Evolutionary conservation across 768 basidiomycete species (phyloP).

Genomic region (Auricularia sp.): DNA sequence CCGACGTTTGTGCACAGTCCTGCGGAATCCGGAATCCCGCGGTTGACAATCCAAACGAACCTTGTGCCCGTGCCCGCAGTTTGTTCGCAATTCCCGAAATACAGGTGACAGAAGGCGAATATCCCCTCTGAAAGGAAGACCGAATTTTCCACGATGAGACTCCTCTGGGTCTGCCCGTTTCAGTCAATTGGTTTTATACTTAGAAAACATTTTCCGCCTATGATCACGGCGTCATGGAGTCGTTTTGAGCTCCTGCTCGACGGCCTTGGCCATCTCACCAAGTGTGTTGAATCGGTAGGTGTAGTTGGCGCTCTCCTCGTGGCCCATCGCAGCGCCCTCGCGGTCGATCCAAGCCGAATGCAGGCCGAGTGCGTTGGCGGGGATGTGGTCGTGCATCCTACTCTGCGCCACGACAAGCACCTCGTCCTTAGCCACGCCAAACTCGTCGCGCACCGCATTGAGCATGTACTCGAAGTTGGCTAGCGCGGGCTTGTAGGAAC

Average conservation of each 20-base stretch:
- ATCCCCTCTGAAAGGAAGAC: too few relatives aligned
- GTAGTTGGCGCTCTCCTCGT: conserved; percentile 25
- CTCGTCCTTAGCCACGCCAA: conserved; percentile 26
- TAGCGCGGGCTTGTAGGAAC: conserved; percentile 62
- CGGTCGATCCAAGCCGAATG: conserved; percentile 60
- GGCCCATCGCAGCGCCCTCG: conserved; percentile 35
- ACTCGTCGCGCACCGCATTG: conserved; percentile 32
- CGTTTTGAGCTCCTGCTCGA: conserved; percentile 29
- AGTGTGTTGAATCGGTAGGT: conserved; percentile 42
- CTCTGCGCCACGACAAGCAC: conserved; percentile 64
- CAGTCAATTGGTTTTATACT: too few relatives aligned
- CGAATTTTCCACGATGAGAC: too few relatives aligned
- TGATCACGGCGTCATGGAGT: not conserved
- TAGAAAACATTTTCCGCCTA: too few relatives aligned
- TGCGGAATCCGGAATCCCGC: too few relatives aligned
- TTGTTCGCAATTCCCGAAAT: too few relatives aligned
- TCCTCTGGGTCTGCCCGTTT: too few relatives aligned
- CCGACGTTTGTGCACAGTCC: too few relatives aligned
- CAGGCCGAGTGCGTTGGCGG: conserved; percentile 48
- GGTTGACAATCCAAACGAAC: too few relatives aligned
- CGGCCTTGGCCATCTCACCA: conserved; percentile 49
- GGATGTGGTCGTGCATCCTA: conserved; percentile 53
- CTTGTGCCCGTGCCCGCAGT: too few relatives aligned
- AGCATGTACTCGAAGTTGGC: conserved; percentile 44
- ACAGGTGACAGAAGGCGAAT: too few relatives aligned